These are phyloP conservation scores for Hydnomerulius pinastri DNA, from an alignment of 768 basidiomycete species.

Conservation along the genomic window DNA sequence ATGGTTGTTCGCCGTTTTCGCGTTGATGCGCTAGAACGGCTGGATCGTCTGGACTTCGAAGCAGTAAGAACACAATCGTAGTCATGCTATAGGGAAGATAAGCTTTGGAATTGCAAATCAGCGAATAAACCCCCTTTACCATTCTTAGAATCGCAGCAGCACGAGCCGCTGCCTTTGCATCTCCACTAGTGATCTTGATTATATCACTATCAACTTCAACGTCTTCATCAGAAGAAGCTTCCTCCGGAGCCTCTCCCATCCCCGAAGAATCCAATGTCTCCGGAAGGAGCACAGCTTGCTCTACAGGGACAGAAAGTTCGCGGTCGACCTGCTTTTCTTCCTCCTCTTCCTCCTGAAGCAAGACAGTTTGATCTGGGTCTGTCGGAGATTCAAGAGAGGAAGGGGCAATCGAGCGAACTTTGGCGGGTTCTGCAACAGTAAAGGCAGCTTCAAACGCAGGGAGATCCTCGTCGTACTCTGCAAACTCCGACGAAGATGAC, in stretches of 20 bases:
- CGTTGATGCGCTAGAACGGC: constrained; percentile 33
- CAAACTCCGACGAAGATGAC: constrained; percentile 5
- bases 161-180: constrained; percentile 84
- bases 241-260: constrained; percentile 5
- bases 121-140: constrained; percentile 44
- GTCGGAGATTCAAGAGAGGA: background rate
- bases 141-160: constrained; percentile 93
- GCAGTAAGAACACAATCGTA: constrained; percentile 70
- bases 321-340: constrained; percentile 39
- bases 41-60: constrained; percentile 26
- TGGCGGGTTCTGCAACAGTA: constrained; percentile 16
- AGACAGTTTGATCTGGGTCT: constrained; percentile 15
- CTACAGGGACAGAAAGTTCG: constrained; percentile 34
- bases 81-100: constrained; percentile 59
- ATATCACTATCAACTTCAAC: constrained; percentile 45
- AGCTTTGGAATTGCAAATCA: background rate
- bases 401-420: constrained; percentile 2
- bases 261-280: background rate
- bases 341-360: constrained; percentile 20
- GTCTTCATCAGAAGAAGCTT: constrained; percentile 26
- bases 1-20: constrained; percentile 42
- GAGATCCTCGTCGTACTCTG: constrained; percentile 25
- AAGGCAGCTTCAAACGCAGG: constrained; percentile 7
- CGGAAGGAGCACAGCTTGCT: constrained; percentile 10
- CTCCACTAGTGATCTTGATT: constrained; percentile 81